phyloP scores from a whole-genome alignment of 129 eudicot species.

The Tagetes erecta region DNA sequence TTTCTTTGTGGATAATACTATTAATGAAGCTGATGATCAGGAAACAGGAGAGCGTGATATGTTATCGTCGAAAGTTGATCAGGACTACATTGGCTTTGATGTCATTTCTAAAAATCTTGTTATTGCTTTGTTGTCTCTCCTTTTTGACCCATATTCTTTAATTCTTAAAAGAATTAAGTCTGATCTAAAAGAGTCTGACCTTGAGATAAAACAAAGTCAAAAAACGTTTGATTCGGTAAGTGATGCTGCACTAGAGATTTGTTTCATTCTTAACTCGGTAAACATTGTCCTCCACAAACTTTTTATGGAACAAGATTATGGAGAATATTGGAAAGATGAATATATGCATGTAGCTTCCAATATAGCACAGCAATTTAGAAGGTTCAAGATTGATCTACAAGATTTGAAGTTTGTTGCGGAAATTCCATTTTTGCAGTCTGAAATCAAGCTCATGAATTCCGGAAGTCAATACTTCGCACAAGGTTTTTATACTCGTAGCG shows the following conservation, averaged over 20 bases:
- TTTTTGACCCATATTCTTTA: background rate
- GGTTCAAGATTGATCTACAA: background rate
- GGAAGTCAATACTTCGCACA: too few species aligned
- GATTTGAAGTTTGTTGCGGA: background rate
- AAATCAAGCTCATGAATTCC: background rate
- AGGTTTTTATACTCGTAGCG: background rate
- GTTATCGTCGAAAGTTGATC: background rate
- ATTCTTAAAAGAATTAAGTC: background rate
- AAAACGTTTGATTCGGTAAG: background rate
- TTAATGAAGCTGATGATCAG: background rate
- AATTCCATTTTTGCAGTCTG: background rate
- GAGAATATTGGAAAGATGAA: background rate
- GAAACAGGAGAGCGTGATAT: background rate
- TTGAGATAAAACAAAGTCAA: background rate
- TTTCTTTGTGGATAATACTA: background rate
- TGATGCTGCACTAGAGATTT: background rate
- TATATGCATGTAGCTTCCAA: constrained; percentile 5
- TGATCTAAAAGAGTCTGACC: background rate
- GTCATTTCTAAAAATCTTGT: background rate
- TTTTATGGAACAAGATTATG: background rate
- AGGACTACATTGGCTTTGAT: background rate
- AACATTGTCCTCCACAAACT: background rate
- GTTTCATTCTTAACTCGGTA: background rate
- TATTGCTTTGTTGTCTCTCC: background rate
- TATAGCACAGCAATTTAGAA: background rate